Percentiles rank a stretch among this genome's conserved stretches.
Evolutionary conservation across 345 rosid species (phyloP).

Genomic region (Populus pruinosa): DNA sequence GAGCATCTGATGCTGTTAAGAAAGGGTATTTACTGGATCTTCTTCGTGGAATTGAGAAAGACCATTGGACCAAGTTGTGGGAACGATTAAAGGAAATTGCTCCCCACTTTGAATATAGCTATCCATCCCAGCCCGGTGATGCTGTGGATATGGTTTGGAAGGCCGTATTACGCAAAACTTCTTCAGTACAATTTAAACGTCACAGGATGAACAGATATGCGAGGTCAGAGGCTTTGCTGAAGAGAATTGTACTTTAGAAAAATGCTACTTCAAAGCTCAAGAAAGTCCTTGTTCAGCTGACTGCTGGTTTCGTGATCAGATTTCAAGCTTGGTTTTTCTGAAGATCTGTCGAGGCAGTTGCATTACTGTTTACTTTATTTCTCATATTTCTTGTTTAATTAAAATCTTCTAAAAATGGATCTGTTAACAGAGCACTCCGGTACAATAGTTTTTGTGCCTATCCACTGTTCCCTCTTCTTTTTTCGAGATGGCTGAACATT

Average conservation of each 20-base stretch:
- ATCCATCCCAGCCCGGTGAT: conserved; percentile 71
- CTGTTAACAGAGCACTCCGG: neutral
- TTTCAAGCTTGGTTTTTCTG: neutral
- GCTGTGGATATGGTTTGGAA: conserved; percentile 91
- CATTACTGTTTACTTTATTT: neutral
- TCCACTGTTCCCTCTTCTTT: neutral
- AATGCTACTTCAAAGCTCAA: neutral
- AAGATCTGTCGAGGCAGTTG: conserved; percentile 12
- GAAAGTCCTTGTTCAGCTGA: neutral
- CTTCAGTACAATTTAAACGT: conserved; percentile 38
- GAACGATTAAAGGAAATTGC: conserved; percentile 56
- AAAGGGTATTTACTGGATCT: conserved; percentile 58
- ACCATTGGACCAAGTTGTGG: conserved; percentile 75
- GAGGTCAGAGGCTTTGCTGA: conserved; percentile 34
- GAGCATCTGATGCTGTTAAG: conserved; percentile 64
- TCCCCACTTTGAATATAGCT: conserved; percentile 55
- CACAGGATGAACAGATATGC: conserved; percentile 57
- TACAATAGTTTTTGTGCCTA: neutral
- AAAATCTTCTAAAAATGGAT: neutral
- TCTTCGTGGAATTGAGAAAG: conserved; percentile 52
- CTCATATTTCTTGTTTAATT: no score
- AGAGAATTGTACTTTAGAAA: conserved; percentile 5
- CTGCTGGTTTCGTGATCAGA: conserved; percentile 1
- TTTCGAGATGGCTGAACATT: neutral
- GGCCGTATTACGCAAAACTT: conserved; percentile 56